These are phyloP conservation scores for Solioccasus polychromus DNA, from an alignment of 768 basidiomycete species.

Conservation along the genomic window DNA sequence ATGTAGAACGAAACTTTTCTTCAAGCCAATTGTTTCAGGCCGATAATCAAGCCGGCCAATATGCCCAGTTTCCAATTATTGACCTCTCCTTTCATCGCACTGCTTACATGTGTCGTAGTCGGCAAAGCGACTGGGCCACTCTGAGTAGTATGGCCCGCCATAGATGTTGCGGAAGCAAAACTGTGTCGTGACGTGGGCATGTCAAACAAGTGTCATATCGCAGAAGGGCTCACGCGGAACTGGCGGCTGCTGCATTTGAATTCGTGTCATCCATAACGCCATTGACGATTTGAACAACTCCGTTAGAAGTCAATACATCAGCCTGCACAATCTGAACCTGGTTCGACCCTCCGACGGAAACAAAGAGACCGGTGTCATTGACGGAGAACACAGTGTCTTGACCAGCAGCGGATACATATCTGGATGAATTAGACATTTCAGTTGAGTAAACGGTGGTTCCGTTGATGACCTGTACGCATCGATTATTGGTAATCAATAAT, in stretches of 20 bases:
- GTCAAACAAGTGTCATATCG: background rate
- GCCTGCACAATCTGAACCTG: constrained; percentile 53
- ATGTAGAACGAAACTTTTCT: background rate
- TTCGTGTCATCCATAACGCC: constrained; percentile 48
- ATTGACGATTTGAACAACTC: constrained; percentile 66
- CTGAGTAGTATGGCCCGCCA: constrained; percentile 37
- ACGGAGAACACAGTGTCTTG: constrained; percentile 46
- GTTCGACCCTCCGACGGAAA: constrained; percentile 43
- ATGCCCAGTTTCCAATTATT: constrained; percentile 1
- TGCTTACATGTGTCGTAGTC: background rate
- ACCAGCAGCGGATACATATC: constrained; percentile 55
- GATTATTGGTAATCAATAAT: background rate
- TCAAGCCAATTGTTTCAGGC: constrained; percentile 14
- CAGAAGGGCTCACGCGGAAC: constrained; percentile 47
- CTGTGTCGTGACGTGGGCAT: constrained; percentile 19
- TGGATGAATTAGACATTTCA: constrained; percentile 33
- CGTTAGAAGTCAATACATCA: constrained; percentile 63
- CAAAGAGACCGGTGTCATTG: constrained; percentile 58
- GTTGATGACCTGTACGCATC: constrained; percentile 52
- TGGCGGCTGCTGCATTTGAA: constrained; percentile 42
- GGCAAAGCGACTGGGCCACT: constrained; percentile 40
- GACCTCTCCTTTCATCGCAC: background rate
- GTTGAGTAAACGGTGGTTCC: constrained; percentile 66
- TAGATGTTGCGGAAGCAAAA: constrained; percentile 47
- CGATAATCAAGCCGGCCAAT: constrained; percentile 2